Conservation (phyloP, 1,139 yeast genomes). For the Saccharomyces uvarum region DNA sequence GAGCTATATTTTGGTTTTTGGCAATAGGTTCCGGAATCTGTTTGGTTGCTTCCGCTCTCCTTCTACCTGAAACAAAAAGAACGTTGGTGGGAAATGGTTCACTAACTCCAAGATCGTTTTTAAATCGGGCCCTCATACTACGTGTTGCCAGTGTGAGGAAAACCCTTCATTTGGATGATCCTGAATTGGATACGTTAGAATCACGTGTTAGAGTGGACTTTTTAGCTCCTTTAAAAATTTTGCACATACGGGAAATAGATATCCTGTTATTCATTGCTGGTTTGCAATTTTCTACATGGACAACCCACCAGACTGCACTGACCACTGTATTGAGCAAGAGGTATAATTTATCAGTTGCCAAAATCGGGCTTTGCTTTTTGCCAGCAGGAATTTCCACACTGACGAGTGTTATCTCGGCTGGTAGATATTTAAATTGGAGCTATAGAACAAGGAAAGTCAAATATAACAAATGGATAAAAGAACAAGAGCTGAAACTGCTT, state of each 20-base stretch:
- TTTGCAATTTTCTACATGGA: slow-evolving; percentile 60
- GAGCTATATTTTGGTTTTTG: slow-evolving; percentile 69
- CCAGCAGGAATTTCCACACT: slow-evolving; percentile 54
- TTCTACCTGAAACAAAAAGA: slow-evolving; percentile 68
- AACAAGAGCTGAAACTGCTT: slow-evolving; percentile 22
- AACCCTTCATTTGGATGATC: slow-evolving; percentile 28
- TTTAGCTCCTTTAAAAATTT: slow-evolving; percentile 40
- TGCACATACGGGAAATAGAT: slow-evolving; percentile 33
- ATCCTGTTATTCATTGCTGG: slow-evolving; percentile 47
- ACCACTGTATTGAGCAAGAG: slow-evolving; percentile 44
- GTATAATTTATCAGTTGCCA: slow-evolving; percentile 45
- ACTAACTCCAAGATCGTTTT: slow-evolving; percentile 36
- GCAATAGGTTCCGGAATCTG: slow-evolving; percentile 50
- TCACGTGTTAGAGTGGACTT: slow-evolving; percentile 33
- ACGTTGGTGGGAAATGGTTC: slow-evolving; percentile 63
- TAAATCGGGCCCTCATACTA: slow-evolving; percentile 41
- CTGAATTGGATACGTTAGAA: slow-evolving; percentile 30
- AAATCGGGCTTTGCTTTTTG: slow-evolving; percentile 57
- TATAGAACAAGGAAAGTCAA: slow-evolving; percentile 31
- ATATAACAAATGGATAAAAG: slow-evolving; percentile 21
- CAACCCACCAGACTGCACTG: slow-evolving; percentile 57
- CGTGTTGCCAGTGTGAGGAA: slow-evolving; percentile 17
- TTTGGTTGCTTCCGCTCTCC: slow-evolving; percentile 34
- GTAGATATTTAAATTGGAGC: slow-evolving; percentile 41
- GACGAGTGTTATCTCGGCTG: slow-evolving; percentile 42